A percentile compares a stretch with the other conserved stretches of the same genome.
Evolutionary conservation across 805 yeast genomes (phyloP).

Genomic region (Groenewaldozyma salmanticensis): DNA sequence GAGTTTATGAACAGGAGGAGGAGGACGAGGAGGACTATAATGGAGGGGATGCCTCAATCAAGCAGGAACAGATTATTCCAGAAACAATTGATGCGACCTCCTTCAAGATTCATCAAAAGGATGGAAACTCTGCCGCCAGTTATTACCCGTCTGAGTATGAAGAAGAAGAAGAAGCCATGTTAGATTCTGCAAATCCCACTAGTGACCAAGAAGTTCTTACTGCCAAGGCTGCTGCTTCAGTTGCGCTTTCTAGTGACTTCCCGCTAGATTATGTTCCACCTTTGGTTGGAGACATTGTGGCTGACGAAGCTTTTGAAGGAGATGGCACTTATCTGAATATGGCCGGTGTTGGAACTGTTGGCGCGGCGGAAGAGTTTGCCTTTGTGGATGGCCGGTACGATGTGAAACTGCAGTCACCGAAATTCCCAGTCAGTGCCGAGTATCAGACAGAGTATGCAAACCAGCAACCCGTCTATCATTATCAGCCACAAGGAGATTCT

Average conservation of each 20-base stretch:
- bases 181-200: neutral
- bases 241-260: constrained; percentile 16
- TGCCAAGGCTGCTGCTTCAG: neutral
- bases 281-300: neutral
- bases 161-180: neutral
- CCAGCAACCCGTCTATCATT: too few species aligned
- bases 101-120: too few species aligned
- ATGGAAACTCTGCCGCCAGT: too few species aligned
- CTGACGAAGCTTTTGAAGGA: neutral
- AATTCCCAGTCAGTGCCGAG: too few species aligned
- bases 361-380: neutral
- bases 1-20: neutral
- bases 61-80: neutral
- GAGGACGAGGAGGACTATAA: neutral
- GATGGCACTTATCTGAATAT: neutral
- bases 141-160: neutral
- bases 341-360: neutral
- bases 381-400: neutral
- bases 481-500: too few species aligned
- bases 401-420: too few species aligned
- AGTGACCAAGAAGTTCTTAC: neutral
- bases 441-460: too few species aligned
- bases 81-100: too few species aligned
- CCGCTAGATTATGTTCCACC: constrained; percentile 18
- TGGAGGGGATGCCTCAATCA: neutral